Conservation (phyloP, 257 asterid genomes). For the Salvia splendens region DNA sequence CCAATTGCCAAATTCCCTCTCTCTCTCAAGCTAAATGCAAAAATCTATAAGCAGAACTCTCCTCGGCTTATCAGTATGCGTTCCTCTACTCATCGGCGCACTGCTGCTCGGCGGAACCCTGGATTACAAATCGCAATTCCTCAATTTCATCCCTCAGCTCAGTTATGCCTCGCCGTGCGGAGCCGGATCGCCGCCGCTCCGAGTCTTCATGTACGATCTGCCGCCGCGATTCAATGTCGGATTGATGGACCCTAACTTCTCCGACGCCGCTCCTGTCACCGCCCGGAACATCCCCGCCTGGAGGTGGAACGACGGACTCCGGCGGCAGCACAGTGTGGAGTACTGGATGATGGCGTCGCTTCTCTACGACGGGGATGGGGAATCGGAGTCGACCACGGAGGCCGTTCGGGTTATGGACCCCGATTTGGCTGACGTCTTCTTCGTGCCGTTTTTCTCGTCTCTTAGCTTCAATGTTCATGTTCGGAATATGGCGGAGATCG, state of each 20-base stretch:
- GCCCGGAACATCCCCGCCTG: slow-evolving; percentile 49
- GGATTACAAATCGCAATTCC: slow-evolving; percentile 50
- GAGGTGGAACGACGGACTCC: slow-evolving; percentile 56
- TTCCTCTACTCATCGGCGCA: slow-evolving; percentile 44
- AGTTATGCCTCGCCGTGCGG: slow-evolving; percentile 37
- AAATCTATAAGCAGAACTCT: slow-evolving; percentile 42
- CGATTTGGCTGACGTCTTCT: slow-evolving; percentile 68
- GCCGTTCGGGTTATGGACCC: slow-evolving; percentile 90
- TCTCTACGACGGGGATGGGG: slow-evolving; percentile 38
- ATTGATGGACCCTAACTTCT: slow-evolving; percentile 47
- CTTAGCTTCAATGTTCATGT: slow-evolving; percentile 74
- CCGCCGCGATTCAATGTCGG: slow-evolving; percentile 59
- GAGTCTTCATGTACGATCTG: slow-evolving; percentile 60
- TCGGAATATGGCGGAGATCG: slow-evolving; percentile 64
- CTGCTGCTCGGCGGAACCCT: slow-evolving; percentile 46
- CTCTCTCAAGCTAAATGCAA: slow-evolving; percentile 38
- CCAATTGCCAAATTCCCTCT: slow-evolving; percentile 18
- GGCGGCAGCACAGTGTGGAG: slow-evolving; percentile 66
- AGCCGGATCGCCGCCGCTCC: slow-evolving; percentile 46
- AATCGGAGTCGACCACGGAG: slow-evolving; percentile 39
- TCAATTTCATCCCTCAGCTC: slow-evolving; percentile 56
- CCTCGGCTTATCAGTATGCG: slow-evolving; percentile 46
- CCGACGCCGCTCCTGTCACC: slow-evolving; percentile 37
- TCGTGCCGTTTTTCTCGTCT: slow-evolving; percentile 91
- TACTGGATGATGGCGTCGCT: slow-evolving; percentile 75